Percentiles rank a stretch among this genome's conserved stretches.
Conservation (phyloP, 306 rosid species). For the Luffa aegyptiaca region DNA sequence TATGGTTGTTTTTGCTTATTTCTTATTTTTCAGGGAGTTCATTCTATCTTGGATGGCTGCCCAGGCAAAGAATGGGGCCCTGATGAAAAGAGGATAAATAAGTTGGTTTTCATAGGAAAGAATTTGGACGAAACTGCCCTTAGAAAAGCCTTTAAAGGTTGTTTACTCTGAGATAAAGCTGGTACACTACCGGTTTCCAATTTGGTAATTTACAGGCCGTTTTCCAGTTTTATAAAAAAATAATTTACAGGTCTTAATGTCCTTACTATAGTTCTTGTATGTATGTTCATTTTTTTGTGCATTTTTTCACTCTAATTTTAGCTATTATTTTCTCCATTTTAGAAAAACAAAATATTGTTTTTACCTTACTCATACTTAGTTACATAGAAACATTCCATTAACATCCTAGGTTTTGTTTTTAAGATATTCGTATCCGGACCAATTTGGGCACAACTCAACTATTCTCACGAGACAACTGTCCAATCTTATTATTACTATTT, state of each 20-base stretch:
- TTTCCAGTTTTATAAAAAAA: not conserved
- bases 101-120: constrained; percentile 86
- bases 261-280: not conserved
- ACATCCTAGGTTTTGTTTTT: too few relatives aligned
- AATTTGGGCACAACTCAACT: too few relatives aligned
- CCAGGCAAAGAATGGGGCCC: constrained; percentile 67
- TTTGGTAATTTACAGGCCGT: not conserved
- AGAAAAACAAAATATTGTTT: too few relatives aligned
- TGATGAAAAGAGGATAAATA: constrained; percentile 67
- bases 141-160: constrained; percentile 78
- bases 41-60: constrained; percentile 78
- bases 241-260: not conserved
- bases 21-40: constrained; percentile 59
- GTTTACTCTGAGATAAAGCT: constrained; percentile 29
- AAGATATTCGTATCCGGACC: too few relatives aligned
- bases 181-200: not conserved
- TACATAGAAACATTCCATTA: too few relatives aligned
- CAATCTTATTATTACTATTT: too few relatives aligned
- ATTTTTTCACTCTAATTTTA: not conserved
- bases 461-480: too few relatives aligned
- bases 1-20: not conserved
- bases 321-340: not conserved
- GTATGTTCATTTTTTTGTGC: not conserved
- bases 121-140: constrained; percentile 73
- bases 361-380: not conserved